A percentile compares a stretch with the other conserved stretches of the same genome.
Conservation (phyloP, 306 rosid species). For the Luffa aegyptiaca region DNA sequence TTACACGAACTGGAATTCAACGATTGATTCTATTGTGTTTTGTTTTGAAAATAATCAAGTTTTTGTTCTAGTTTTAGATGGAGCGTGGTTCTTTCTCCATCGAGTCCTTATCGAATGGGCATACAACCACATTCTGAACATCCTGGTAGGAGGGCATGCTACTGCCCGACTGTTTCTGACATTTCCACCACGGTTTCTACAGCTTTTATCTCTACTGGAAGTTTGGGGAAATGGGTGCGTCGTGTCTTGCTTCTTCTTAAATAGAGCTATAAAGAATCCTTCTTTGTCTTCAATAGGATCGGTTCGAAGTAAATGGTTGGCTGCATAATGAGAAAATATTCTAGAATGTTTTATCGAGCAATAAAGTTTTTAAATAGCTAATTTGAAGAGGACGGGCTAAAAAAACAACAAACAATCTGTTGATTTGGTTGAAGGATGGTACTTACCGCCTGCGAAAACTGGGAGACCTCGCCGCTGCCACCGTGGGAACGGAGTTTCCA, state of each 20-base stretch:
- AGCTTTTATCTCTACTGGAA: neutral
- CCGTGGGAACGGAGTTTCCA: constrained; percentile 9
- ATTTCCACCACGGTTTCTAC: neutral
- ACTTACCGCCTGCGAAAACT: constrained; percentile 4
- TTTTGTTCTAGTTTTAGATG: neutral
- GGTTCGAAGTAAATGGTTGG: constrained; percentile 34
- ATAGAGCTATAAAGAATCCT: constrained; percentile 82
- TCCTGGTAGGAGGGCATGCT: constrained; percentile 11
- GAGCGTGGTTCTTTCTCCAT: neutral
- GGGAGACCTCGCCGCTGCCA: constrained; percentile 16
- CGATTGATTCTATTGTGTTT: neutral
- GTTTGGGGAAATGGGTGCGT: neutral
- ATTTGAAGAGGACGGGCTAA: neutral
- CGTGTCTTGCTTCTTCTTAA: constrained; percentile 21
- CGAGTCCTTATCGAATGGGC: neutral
- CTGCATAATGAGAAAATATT: neutral
- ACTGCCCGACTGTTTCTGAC: neutral
- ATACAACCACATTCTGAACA: constrained; percentile 27
- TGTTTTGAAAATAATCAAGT: neutral
- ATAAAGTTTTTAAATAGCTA: neutral
- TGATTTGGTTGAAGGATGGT: neutral
- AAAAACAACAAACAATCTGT: neutral
- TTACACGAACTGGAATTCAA: neutral
- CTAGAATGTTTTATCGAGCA: neutral
- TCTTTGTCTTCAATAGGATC: constrained; percentile 65